Base-by-base conservation (phyloP, 345 rosid genomes). In the Populus deltoides region DNA sequence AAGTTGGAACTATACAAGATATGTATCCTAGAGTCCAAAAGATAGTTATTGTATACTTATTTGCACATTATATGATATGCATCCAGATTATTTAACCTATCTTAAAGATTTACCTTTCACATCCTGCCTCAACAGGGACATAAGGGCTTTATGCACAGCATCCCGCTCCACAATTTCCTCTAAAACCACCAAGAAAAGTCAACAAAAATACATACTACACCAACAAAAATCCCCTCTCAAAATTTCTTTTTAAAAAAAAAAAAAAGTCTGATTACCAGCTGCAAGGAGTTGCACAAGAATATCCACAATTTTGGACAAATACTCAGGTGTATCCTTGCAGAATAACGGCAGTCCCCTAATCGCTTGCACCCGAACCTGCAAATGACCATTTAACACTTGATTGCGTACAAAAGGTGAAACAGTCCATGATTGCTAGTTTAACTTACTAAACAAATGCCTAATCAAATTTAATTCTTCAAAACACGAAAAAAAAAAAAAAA, bases 81-180 rank as follows among this genome's bases (percentile, higher is more conserved):
- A 65, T 31, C 16, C 33, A 66, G 53, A 12, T 10, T 41, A 8
- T 16, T 55, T 65, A 15, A 18, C 27, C 43, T 31, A 68, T 18
- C 22, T 41, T 59, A 70, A 27, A 3, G 83, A 77, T 69, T 77
- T 85, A 97, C 99, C 99, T 92, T 97, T 94, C 39, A 90, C 93
- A 84, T 97, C 98, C 88, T 94, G 99, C 86, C 98, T 88, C 88
- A 94, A 71, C 82, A 97, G 75, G 47, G 99, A 91, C 98, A 97
- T 90, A 55, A 97, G 89, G 68, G 99, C 98, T 85, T 94, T 94
- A 80, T 90, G 97, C 80, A 92, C 99, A 71, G 97, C 98, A 90
- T 97, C 99, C 73, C 97, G 92, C 87, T 94, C 98, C 75, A 97
- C 97, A 82, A 86, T 24, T 83, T 92, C 99, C 86, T 97, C 99